Evolutionary conservation across 2,329 filamentous ascomycete genomes (phyloP).

Genomic region (Fusarium torulosum): DNA sequence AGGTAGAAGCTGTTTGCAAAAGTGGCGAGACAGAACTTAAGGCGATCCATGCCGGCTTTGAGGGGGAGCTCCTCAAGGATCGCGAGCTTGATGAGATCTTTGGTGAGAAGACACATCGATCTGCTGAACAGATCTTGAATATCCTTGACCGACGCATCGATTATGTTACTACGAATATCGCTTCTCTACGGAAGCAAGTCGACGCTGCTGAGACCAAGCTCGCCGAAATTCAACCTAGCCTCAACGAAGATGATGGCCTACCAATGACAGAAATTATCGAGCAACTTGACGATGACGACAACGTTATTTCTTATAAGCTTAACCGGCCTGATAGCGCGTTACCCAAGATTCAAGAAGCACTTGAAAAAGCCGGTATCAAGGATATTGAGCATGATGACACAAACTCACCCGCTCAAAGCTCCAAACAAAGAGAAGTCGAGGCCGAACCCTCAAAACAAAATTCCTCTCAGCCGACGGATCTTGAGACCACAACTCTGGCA

Average conservation of each 20-base stretch:
- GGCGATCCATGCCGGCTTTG: constrained; percentile 68
- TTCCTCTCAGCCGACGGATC: not conserved
- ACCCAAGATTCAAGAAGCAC: constrained; percentile 75
- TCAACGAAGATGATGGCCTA: constrained; percentile 75
- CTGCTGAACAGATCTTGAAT: constrained; percentile 67
- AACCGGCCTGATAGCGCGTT: constrained; percentile 76
- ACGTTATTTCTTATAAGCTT: constrained; percentile 77
- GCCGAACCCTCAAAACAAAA: constrained; percentile 7
- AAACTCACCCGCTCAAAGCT: constrained; percentile 10
- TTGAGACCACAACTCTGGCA: constrained; percentile 15
- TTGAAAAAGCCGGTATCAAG: constrained; percentile 81
- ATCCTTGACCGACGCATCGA: constrained; percentile 79
- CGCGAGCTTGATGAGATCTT: constrained; percentile 66
- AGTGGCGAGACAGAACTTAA: constrained; percentile 64
- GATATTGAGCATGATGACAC: constrained; percentile 52
- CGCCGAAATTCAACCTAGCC: constrained; percentile 71
- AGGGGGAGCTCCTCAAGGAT: constrained; percentile 71
- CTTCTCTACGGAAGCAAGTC: constrained; percentile 79
- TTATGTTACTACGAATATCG: constrained; percentile 87
- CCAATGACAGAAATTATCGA: constrained; percentile 93
- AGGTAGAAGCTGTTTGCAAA: constrained; percentile 71
- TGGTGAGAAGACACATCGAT: constrained; percentile 47
- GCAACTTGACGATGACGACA: constrained; percentile 90
- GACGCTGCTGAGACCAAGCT: constrained; percentile 77
- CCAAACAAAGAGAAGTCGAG: constrained; percentile 9